phyloP scores from a whole-genome alignment of 768 basidiomycete genomes.

The Sutorius australiensis region DNA sequence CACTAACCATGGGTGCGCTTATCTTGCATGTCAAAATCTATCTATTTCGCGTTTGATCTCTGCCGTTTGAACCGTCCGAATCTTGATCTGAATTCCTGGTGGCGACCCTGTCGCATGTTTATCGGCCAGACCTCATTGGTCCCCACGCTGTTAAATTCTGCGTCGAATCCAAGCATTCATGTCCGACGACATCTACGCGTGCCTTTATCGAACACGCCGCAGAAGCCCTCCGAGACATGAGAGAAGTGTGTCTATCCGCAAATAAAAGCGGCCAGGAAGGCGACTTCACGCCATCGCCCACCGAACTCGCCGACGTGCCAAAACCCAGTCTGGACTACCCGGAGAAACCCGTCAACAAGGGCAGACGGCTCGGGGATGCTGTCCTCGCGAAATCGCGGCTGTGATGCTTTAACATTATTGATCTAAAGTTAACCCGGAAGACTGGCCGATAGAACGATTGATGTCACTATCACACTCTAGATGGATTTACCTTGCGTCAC shows the following conservation, averaged over 20 bases:
- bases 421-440: not conserved
- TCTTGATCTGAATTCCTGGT: not conserved
- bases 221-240: conserved; percentile 69
- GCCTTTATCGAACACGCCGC: conserved; percentile 59
- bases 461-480: not conserved
- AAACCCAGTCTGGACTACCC: not conserved
- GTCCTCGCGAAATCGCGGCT: conserved; percentile 16
- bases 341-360: not conserved
- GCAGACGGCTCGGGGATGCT: not conserved
- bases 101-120: not conserved
- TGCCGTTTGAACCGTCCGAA: not conserved
- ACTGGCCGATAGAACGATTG: not conserved
- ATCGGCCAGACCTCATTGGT: conserved; percentile 68
- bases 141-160: conserved; percentile 84
- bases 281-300: not conserved
- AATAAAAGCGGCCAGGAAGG: conserved; percentile 6
- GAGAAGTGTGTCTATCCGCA: conserved; percentile 40
- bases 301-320: not conserved
- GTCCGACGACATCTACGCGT: conserved; percentile 63
- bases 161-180: conserved; percentile 83
- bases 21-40: not conserved
- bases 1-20: not conserved
- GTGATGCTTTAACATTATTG: conserved; percentile 1
- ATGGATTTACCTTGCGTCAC: not conserved
- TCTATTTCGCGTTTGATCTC: no score